phyloP scores from a whole-genome alignment of 2,329 filamentous ascomycete genomes.

The Aplosporella prunicola region DNA sequence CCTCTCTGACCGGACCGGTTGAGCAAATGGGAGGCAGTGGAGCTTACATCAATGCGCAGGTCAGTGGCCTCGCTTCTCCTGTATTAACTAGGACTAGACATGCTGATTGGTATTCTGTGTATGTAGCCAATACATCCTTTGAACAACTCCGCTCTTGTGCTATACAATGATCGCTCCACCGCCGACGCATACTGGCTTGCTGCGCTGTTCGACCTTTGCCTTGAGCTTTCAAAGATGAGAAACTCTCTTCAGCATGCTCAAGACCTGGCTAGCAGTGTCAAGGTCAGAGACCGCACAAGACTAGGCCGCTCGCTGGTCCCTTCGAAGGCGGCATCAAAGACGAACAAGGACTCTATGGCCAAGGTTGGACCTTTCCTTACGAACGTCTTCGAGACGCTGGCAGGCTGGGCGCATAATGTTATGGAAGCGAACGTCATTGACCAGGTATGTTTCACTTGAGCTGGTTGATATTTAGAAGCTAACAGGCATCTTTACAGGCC shows the following conservation, averaged over 20 bases:
- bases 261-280: slow-evolving; percentile 1
- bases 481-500: slow-evolving; percentile 8
- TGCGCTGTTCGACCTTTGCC: slow-evolving; percentile 6
- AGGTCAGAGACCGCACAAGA: slow-evolving; percentile 13
- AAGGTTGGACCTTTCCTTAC: slow-evolving; percentile 13
- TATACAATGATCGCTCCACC: slow-evolving; percentile 13
- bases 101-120: slow-evolving; percentile 9
- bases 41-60: slow-evolving; percentile 11
- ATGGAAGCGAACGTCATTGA: slow-evolving; percentile 7
- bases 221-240: slow-evolving; percentile 5
- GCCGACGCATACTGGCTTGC: slow-evolving; percentile 4
- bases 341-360: slow-evolving; percentile 11
- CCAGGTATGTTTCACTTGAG: neutral
- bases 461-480: neutral
- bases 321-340: slow-evolving; percentile 8
- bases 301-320: slow-evolving; percentile 15
- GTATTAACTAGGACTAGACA: slow-evolving; percentile 1
- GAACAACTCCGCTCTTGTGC: slow-evolving; percentile 35
- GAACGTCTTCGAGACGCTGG: slow-evolving; percentile 3
- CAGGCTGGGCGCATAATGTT: slow-evolving; percentile 4
- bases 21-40: slow-evolving; percentile 1
- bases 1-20: neutral
- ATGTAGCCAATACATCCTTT: slow-evolving; percentile 36
- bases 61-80: slow-evolving; percentile 13
- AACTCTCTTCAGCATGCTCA: neutral